Evolutionary conservation across 1,284 basidiomycete genomes (phyloP).

Genomic region (Puccinia coronata): DNA sequence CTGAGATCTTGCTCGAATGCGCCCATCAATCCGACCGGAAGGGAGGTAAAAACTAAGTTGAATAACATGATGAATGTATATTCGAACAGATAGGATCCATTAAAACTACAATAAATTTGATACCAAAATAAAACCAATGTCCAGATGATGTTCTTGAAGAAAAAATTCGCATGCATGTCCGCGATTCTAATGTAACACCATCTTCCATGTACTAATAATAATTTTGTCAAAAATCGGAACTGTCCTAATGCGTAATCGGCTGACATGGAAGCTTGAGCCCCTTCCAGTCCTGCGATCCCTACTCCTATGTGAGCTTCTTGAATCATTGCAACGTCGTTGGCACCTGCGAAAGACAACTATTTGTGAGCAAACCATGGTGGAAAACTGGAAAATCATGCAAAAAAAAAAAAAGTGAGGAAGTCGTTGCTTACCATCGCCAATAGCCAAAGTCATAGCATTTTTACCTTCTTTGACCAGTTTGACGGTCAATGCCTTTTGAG

Average conservation of each 20-base stretch:
- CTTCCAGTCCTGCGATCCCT: constrained; percentile 89
- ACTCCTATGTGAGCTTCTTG: constrained; percentile 97
- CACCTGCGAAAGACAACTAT: constrained; percentile 58
- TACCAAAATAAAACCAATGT: constrained; percentile 93
- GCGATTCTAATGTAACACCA: constrained; percentile 96
- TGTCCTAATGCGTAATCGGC: constrained; percentile 98
- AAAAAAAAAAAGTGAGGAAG: background rate
- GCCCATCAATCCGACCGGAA: constrained; percentile 87
- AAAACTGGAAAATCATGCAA: background rate
- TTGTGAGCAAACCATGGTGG: constrained; percentile 45
- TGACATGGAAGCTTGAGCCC: constrained; percentile 97
- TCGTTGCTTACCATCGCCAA: constrained; percentile 73
- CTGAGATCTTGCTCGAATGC: constrained; percentile 96
- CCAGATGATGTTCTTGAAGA: constrained; percentile 95
- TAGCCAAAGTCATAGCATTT: constrained; percentile 92
- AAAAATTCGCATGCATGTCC: constrained; percentile 82
- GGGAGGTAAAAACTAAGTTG: constrained; percentile 89
- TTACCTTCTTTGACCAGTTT: constrained; percentile 91
- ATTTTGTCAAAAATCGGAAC: constrained; percentile 85
- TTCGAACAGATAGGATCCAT: constrained; percentile 92
- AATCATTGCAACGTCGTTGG: constrained; percentile 95
- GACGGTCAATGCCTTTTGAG: constrained; percentile 93
- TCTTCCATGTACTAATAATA: constrained; percentile 89
- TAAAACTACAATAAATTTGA: constrained; percentile 80
- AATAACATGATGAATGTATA: constrained; percentile 75